Base-by-base conservation (phyloP, 768 basidiomycete species). In the Termitomyces sp. region DNA sequence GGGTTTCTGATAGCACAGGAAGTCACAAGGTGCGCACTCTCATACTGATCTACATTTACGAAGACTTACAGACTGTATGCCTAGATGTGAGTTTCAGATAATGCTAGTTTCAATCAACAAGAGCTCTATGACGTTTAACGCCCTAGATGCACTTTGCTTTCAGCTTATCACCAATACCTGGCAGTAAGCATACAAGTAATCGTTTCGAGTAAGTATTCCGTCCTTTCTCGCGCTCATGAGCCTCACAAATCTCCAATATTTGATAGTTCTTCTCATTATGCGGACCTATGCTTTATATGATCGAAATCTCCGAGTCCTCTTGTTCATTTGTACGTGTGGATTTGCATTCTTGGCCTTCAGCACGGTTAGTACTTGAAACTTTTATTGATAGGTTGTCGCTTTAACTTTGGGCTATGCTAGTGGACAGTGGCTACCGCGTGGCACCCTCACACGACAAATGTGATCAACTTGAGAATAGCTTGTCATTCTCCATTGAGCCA, bases 231-330 rank as follows among this genome's bases (percentile, higher is more conserved):
- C 22, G 42, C 24, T 5, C 13, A 24, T n/a, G 20, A 44, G 42
- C n/a, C 12, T 44, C 13, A 44, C 41, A 22, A 22, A 20, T 44
- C 22, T 44, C 10, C 20, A 24, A 10, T 44, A 15, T 44, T 10
- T 24, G 12, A 24, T 24, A 77, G 76, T 69, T 15, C 65, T 77
- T 29, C 69, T 76, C 24, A 74, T 75, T 20, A 69, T 74, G 61
- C 65, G 77, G 28, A 77, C 75, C 15, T 75, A 75, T 57, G 78
- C 77, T 22, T 66, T 80, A 0, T 80, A 77, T 57, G 68, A 65
- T 1, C 70, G 70, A n/a, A 72, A 48, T 37, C 60, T 63, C 24
- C 55, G 55, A 16, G 59, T 75, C 1, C 69, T 78, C 0, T 34
- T 62, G 0, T 56, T 70, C 20, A 60, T 71, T 8, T 61, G 68